Evolutionary conservation across 2,329 filamentous ascomycete genomes (phyloP).

Genomic region (Geosmithia morbida): DNA sequence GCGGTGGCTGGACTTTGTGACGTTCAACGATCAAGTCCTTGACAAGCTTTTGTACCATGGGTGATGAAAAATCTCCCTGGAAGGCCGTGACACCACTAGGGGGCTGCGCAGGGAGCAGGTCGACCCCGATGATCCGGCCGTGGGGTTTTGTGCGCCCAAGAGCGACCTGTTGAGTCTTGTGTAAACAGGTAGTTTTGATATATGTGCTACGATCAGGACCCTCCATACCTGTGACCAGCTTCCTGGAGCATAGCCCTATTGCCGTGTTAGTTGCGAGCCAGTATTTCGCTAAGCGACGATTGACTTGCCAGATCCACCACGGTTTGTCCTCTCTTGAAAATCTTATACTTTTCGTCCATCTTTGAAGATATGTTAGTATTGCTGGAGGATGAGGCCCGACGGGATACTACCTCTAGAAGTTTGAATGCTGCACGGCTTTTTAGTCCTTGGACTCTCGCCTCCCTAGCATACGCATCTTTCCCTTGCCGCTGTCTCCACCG

Average conservation of each 20-base stretch:
- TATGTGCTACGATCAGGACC: neutral
- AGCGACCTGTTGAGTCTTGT: conserved; percentile 47
- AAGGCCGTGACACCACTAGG: conserved; percentile 86
- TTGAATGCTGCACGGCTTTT: conserved; percentile 93
- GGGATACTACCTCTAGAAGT: conserved; percentile 54
- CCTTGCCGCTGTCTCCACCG: conserved; percentile 74
- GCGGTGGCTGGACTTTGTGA: neutral
- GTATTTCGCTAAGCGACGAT: neutral
- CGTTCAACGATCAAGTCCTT: conserved; percentile 55
- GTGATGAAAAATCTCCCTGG: conserved; percentile 82
- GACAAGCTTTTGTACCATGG: conserved; percentile 59
- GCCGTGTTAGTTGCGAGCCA: neutral
- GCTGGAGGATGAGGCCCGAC: neutral
- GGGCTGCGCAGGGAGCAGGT: conserved; percentile 84
- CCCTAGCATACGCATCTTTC: conserved; percentile 55
- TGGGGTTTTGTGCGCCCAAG: conserved; percentile 60
- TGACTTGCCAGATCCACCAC: conserved; percentile 69
- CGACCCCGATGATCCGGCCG: conserved; percentile 78
- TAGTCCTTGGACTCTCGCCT: conserved; percentile 64
- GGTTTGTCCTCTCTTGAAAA: conserved; percentile 71
- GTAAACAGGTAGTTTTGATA: neutral
- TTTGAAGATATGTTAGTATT: conserved; percentile 15
- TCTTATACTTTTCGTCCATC: conserved; percentile 68
- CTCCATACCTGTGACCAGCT: conserved; percentile 51
- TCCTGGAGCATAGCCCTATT: conserved; percentile 61